These are phyloP conservation scores for Cordia subcordata DNA, from an alignment of 257 asterid species.

Conservation along the genomic window DNA sequence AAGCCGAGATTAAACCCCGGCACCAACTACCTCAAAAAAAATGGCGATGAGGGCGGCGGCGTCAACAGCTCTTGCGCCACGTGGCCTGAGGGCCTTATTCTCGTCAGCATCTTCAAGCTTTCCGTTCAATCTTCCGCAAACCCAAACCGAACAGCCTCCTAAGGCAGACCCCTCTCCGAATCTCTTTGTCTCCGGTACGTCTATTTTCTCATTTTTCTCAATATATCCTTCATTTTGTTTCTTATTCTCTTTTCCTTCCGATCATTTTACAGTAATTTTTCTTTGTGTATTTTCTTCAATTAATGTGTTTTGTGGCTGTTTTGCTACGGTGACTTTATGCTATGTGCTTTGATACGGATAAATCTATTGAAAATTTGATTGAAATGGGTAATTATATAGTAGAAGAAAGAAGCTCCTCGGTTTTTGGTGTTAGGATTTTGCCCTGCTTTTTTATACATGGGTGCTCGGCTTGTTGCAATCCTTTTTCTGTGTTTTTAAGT, in stretches of 20 bases:
- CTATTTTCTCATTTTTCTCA: not conserved
- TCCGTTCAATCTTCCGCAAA: slow-evolving; percentile 47
- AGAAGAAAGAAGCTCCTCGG: not conserved
- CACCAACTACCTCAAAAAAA: slow-evolving; percentile 9
- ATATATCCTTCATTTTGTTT: not conserved
- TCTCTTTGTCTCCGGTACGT: slow-evolving; percentile 74
- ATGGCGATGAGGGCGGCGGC: slow-evolving; percentile 69
- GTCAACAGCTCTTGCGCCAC: slow-evolving; percentile 23
- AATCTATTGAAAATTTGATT: not conserved
- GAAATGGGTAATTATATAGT: not conserved
- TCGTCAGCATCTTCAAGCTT: slow-evolving; percentile 41
- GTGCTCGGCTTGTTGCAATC: too few species aligned
- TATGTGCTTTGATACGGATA: not conserved
- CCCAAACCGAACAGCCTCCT: slow-evolving; percentile 53
- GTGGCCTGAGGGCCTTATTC: slow-evolving; percentile 38
- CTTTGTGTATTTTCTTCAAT: not conserved
- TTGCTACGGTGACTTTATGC: not conserved
- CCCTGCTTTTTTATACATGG: too few species aligned
- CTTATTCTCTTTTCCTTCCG: not conserved
- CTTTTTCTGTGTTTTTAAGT: too few species aligned
- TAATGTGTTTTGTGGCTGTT: not conserved
- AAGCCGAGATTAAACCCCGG: not conserved
- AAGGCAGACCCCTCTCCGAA: slow-evolving; percentile 77
- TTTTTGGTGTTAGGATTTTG: not conserved
- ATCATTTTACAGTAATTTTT: not conserved